Conservation (phyloP, 192 early-diverging fungal species). For the Podila epigama region DNA sequence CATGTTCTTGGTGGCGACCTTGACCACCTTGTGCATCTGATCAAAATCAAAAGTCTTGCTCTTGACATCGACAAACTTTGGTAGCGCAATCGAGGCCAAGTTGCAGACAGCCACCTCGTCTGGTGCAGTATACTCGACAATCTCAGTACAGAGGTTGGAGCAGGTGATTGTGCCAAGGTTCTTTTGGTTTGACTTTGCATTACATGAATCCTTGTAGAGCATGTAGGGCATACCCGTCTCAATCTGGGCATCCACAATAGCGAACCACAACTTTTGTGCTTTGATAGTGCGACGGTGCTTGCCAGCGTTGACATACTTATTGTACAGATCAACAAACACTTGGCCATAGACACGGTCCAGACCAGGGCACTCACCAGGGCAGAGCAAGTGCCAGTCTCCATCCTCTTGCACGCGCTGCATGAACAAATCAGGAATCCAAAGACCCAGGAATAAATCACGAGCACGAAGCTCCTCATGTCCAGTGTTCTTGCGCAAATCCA, state of each 20-base stretch:
- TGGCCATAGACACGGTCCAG: constrained; percentile 89
- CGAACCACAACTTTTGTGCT: constrained; percentile 97
- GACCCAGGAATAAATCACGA: constrained; percentile 93
- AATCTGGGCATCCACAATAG: constrained; percentile 94
- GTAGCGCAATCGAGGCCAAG: constrained; percentile 91
- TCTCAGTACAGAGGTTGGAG: constrained; percentile 97
- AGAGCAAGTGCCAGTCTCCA: constrained; percentile 93
- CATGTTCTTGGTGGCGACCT: constrained; percentile 87
- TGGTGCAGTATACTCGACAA: constrained; percentile 92
- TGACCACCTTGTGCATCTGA: constrained; percentile 83
- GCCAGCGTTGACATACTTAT: constrained; percentile 84
- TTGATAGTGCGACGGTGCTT: constrained; percentile 82
- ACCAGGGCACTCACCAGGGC: constrained; percentile 90
- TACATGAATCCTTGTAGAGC: constrained; percentile 99
- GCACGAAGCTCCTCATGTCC: constrained; percentile 96
- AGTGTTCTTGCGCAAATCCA: constrained; percentile 95
- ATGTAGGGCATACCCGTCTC: constrained; percentile 98
- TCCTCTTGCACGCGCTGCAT: constrained; percentile 93
- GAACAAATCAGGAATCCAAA: constrained; percentile 97
- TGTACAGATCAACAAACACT: constrained; percentile 86
- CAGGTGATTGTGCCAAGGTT: constrained; percentile 98
- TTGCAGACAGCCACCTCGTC: constrained; percentile 99
- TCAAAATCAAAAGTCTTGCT: constrained; percentile 78
- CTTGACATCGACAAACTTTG: constrained; percentile 78
- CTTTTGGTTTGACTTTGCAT: constrained; percentile 97